These are phyloP conservation scores for Thymus mandschuricus DNA, from an alignment of 257 asterid species.

Conservation along the genomic window DNA sequence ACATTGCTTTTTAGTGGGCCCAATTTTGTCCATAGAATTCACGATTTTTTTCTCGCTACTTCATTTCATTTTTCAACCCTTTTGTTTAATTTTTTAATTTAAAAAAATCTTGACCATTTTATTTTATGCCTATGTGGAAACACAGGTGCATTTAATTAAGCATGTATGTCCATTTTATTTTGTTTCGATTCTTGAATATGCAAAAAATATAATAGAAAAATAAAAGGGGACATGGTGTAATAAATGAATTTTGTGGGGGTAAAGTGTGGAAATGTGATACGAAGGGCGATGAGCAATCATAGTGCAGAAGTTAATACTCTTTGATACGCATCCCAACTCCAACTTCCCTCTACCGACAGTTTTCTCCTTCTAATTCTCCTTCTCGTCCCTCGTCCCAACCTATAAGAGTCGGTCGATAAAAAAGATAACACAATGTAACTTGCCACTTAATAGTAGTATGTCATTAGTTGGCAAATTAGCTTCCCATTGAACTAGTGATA, in stretches of 20 bases:
- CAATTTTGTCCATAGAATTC: not conserved
- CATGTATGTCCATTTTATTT: not conserved
- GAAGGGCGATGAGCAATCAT: not conserved
- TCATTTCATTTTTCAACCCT: too few species aligned
- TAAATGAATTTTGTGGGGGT: constrained; percentile 20
- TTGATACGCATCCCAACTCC: constrained; percentile 9
- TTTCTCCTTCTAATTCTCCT: not conserved
- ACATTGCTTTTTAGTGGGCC: not conserved
- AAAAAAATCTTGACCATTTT: too few species aligned
- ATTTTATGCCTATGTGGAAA: not conserved
- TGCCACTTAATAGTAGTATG: too few species aligned
- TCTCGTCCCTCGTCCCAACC: too few species aligned
- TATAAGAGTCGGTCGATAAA: too few species aligned
- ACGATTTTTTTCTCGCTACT: not conserved
- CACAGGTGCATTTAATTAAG: not conserved
- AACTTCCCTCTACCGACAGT: constrained; percentile 24
- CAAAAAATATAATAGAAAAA: not conserved
- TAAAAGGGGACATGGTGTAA: not conserved
- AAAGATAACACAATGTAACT: too few species aligned
- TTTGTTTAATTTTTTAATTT: too few species aligned
- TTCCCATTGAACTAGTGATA: not conserved
- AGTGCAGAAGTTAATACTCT: not conserved
- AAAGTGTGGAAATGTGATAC: not conserved
- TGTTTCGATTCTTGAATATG: not conserved
- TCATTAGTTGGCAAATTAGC: too few species aligned